Conservation (phyloP, 2,329 filamentous ascomycete species). For the Diaporthe helianthi region DNA sequence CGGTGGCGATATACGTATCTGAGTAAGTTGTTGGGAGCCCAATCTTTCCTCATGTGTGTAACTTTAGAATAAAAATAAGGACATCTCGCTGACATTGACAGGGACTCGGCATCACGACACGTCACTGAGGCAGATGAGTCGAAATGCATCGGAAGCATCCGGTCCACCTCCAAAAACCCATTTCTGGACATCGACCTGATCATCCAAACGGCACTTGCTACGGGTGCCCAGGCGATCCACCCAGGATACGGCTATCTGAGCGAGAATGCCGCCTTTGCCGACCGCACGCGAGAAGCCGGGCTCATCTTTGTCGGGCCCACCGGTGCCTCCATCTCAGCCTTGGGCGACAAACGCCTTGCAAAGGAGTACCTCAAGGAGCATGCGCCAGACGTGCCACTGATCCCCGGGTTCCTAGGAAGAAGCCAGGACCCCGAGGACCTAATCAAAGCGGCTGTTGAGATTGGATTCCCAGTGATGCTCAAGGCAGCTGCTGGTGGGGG, state of each 20-base stretch:
- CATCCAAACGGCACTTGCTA: conserved; percentile 57
- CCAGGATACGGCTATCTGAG: conserved; percentile 73
- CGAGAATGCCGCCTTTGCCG: conserved; percentile 68
- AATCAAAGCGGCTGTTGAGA: conserved; percentile 38
- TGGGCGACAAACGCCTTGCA: conserved; percentile 49
- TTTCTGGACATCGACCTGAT: conserved; percentile 41
- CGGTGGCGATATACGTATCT: background rate
- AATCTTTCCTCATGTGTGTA: background rate
- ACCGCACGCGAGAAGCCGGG: conserved; percentile 57
- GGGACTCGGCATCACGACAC: background rate
- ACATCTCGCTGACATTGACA: background rate
- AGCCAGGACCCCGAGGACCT: conserved; percentile 42
- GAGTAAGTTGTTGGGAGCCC: background rate
- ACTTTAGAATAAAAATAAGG: too few relatives aligned
- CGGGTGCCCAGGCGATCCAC: conserved; percentile 63
- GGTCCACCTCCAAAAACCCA: background rate
- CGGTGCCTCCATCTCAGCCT: conserved; percentile 49
- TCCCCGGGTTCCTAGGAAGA: conserved; percentile 44
- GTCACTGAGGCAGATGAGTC: background rate
- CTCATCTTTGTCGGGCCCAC: conserved; percentile 67
- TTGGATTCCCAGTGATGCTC: conserved; percentile 52
- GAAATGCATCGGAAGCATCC: background rate
- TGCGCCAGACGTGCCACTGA: conserved; percentile 42
- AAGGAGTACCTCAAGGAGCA: conserved; percentile 42
- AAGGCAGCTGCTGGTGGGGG: conserved; percentile 58